Percentiles rank a stretch among this genome's conserved stretches.
These are phyloP conservation scores for Ustilago hordei DNA, from an alignment of 1,284 basidiomycete species.

Conservation along the genomic window DNA sequence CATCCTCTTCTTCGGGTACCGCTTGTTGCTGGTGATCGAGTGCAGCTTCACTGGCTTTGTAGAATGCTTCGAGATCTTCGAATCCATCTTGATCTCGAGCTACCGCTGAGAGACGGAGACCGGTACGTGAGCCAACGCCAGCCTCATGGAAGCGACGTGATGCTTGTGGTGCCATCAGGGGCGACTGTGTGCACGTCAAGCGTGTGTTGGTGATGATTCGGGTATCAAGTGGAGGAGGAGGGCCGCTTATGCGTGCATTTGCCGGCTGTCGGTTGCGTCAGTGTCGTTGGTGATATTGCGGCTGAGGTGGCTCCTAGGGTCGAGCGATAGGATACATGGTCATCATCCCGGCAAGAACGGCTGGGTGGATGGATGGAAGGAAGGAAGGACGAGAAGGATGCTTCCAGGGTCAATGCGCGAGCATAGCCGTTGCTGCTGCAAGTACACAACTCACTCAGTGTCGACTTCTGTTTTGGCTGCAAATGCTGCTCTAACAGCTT, in stretches of 20 bases:
- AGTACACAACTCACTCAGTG: neutral
- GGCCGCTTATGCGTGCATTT: neutral
- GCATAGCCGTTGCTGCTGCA: neutral
- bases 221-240: neutral
- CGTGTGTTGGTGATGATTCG: neutral
- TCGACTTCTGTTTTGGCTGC: conserved; percentile 13
- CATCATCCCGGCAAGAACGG: neutral
- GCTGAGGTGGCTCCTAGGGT: neutral
- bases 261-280: neutral
- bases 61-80: conserved; percentile 64
- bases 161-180: conserved; percentile 30
- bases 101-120: conserved; percentile 57
- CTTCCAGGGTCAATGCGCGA: neutral
- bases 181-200: neutral
- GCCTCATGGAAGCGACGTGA: conserved; percentile 64
- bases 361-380: conserved; percentile 13
- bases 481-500: too few relatives aligned
- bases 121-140: conserved; percentile 66
- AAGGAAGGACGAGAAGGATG: conserved; percentile 2
- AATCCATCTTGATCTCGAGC: conserved; percentile 77
- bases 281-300: neutral
- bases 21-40: conserved; percentile 66
- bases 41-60: conserved; percentile 63
- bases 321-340: neutral
- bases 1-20: conserved; percentile 74